Evolutionary conservation across 805 yeast species (phyloP), one percentile per base, ranked within the genome.

Genomic region (Brettanomyces sp.): DNA sequence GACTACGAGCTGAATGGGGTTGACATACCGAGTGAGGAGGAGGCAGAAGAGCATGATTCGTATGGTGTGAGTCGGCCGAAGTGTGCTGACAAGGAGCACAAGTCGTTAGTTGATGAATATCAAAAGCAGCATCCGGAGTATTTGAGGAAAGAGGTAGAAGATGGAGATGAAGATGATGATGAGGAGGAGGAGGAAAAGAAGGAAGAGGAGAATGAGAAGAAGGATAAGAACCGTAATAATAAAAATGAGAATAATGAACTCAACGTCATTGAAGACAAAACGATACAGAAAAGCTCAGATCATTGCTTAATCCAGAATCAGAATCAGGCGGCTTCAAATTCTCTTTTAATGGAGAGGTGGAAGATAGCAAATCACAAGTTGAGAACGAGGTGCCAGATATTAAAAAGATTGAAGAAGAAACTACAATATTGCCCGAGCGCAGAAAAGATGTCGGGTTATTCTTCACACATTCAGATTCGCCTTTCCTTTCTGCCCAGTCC

Each of bases 391-490:
- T 42, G 45, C 53, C 25, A 53, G 56, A 22, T 59, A 55, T 39
- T 47, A 58, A 54, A 18, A 57, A 51, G 13, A 35, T 8, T 6
- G 22, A n/a, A n/a, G 37, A 35, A 12, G 37, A 35, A 35, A n/a
- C n/a, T 12, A 35, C 13, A n/a, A 9, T 9, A 28, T 7, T 8
- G n/a, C 37, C 37, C 6, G 22, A 35, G 8, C 37, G 37, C 14
- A 45, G 41, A 22, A 69, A 59, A 52, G 63, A 63, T 36, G 56
- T 65, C 41, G 80, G 87, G 6, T 67, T 89, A 34, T 90, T 91
- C 62, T 91, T 95, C 74, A 67, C 82, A 2, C 97, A 91, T 60
- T 67, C 72, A 11, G 84, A 84, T 18, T 90, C 97, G 1, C 96
- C 96, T 1, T 91, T 87, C 65, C 68, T 91, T 51, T 77, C 76